Evolutionary conservation across 2,329 filamentous ascomycete genomes (phyloP), one percentile per base, ranked within the genome.

Genomic region (Colletotrichum brevisporum): DNA sequence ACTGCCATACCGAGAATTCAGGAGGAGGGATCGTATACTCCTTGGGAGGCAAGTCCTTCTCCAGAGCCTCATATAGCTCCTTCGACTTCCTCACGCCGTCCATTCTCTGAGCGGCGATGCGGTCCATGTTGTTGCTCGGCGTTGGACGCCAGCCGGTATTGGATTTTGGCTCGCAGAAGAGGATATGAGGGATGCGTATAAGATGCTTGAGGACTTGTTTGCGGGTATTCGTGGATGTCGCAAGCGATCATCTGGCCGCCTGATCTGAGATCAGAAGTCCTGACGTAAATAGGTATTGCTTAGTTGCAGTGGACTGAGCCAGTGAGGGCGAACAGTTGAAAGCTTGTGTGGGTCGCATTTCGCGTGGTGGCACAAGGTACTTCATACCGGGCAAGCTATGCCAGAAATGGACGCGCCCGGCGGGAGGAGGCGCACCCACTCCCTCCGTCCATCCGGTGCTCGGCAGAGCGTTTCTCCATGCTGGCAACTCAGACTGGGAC

Each of bases 381-480:
- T 3, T 31, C 21, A 24, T 24, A 24, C 21, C 21, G n/a, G n/a
- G n/a, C n/a, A 24, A 24, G 21, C 21, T 24, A 24, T 24, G 21
- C 21, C 21, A 24, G 21, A 24, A 24, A 24, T 24, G 2, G 21
- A 24, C 21, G 21, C 21, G 21, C 21, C 21, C 2, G 21, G 21
- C 21, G 21, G 21, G 21, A 24, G 21, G 21, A 24, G 21, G 21
- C 21, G 21, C 21, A 24, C 21, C 21, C 21, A 24, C 21, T 24
- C 21, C 21, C 21, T 24, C 21, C 21, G 21, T 24, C 21, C 21
- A 24, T 24, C 21, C 21, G 21, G 21, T 24, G 36, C 47, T 64
- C 65, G 65, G 65, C 54, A 53, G 21, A 65, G 54, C 39, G 65
- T 68, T 68, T 68, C 65, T 68, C 65, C 65, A 50, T 48, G 39